These are phyloP conservation scores for Trichoderma endophyticum DNA, from an alignment of 2,329 filamentous ascomycete genomes.

Conservation along the genomic window DNA sequence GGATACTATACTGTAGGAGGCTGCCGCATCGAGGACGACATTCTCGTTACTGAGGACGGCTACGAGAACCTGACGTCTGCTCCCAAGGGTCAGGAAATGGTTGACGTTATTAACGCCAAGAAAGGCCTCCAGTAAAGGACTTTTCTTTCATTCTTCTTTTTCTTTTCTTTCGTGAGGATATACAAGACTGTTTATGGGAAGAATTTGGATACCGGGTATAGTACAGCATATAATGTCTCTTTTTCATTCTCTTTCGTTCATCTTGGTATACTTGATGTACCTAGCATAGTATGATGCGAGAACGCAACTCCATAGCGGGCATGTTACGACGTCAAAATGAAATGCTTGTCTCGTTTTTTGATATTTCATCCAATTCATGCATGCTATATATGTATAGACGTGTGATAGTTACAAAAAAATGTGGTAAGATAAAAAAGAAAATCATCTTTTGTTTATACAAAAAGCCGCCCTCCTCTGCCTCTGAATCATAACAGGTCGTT, in stretches of 20 bases:
- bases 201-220: neutral
- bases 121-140: neutral
- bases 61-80: slow-evolving; percentile 80
- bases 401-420: neutral
- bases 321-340: neutral
- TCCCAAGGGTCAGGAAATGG: slow-evolving; percentile 70
- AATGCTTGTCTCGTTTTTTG: neutral
- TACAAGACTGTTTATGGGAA: neutral
- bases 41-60: slow-evolving; percentile 74
- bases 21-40: slow-evolving; percentile 88
- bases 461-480: neutral
- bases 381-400: slow-evolving; percentile 2
- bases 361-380: slow-evolving; percentile 9
- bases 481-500: neutral
- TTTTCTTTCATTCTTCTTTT: no score
- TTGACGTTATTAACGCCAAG: slow-evolving; percentile 55
- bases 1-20: slow-evolving; percentile 78
- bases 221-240: neutral
- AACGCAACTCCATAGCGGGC: neutral
- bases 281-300: neutral
- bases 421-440: neutral
- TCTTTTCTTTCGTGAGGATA: no score
- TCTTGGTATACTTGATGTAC: neutral
- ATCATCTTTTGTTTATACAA: slow-evolving; percentile 4
- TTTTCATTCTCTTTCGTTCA: no score